These are phyloP conservation scores for Epichloe bromicola DNA, from an alignment of 2,329 filamentous ascomycete species.

Conservation along the genomic window DNA sequence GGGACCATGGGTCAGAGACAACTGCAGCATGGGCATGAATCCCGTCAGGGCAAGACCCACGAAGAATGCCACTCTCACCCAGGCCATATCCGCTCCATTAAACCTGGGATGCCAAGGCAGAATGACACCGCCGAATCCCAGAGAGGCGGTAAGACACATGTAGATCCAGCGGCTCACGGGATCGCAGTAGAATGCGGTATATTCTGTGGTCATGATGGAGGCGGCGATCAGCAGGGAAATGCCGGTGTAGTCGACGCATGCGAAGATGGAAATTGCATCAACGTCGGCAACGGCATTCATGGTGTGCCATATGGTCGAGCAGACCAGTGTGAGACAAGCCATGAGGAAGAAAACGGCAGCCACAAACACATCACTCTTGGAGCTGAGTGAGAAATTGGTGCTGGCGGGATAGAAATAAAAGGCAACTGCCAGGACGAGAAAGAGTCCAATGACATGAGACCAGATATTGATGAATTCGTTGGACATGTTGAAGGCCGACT, in stretches of 20 bases:
- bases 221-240: slow-evolving; percentile 91
- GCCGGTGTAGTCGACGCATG: slow-evolving; percentile 95
- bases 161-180: slow-evolving; percentile 76
- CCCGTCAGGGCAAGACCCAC: slow-evolving; percentile 77
- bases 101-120: slow-evolving; percentile 94
- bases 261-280: slow-evolving; percentile 81
- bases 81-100: slow-evolving; percentile 85
- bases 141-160: slow-evolving; percentile 64
- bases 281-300: slow-evolving; percentile 96
- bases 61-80: slow-evolving; percentile 85
- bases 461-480: slow-evolving; percentile 98
- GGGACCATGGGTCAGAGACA: slow-evolving; percentile 64
- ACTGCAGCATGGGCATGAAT: slow-evolving; percentile 76
- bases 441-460: slow-evolving; percentile 83
- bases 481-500: slow-evolving; percentile 69
- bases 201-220: slow-evolving; percentile 95
- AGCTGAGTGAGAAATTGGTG: slow-evolving; percentile 73
- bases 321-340: slow-evolving; percentile 86
- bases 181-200: slow-evolving; percentile 98
- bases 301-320: slow-evolving; percentile 95
- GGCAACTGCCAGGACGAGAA: slow-evolving; percentile 76
- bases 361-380: slow-evolving; percentile 79
- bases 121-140: slow-evolving; percentile 79
- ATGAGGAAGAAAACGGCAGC: slow-evolving; percentile 93
- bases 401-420: slow-evolving; percentile 94